These are phyloP conservation scores for Solanum etuberosum DNA, from an alignment of 257 asterid species.

Conservation along the genomic window DNA sequence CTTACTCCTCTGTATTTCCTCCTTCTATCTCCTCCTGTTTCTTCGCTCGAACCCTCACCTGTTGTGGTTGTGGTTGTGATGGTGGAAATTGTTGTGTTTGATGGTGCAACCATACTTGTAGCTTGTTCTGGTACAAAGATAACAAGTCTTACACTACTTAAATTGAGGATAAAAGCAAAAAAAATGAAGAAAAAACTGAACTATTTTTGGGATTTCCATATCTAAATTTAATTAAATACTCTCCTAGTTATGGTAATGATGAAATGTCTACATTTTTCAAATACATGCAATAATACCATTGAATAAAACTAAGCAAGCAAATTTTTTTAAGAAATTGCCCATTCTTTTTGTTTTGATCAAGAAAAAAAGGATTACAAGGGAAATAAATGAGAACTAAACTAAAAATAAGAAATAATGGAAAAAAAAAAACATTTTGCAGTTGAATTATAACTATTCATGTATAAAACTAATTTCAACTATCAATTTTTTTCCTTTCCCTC, in stretches of 20 bases:
- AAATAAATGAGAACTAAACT: background rate
- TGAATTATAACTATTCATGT: background rate
- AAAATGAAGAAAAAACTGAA: background rate
- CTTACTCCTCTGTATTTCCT: slow-evolving; percentile 29
- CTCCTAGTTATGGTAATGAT: background rate
- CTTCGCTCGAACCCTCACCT: slow-evolving; percentile 8
- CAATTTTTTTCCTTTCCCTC: background rate
- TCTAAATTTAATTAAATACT: background rate
- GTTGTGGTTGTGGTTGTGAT: background rate
- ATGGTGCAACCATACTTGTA: slow-evolving; percentile 5
- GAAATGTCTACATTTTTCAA: background rate
- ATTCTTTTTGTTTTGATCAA: background rate
- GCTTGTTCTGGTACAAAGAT: background rate
- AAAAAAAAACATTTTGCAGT: background rate
- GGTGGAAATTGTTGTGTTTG: slow-evolving; percentile 5
- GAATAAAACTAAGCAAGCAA: background rate
- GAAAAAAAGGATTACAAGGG: background rate
- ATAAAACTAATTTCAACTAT: background rate
- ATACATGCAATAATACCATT: slow-evolving; percentile 16
- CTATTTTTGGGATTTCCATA: background rate
- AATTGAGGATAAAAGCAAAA: background rate
- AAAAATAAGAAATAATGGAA: background rate
- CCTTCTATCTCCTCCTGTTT: slow-evolving; percentile 45
- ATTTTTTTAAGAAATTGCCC: rapidly evolving
- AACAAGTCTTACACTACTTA: background rate